Percentiles rank a stretch among this genome's conserved stretches.
Conservation (phyloP, 345 rosid genomes). For the Camelina hispida region DNA sequence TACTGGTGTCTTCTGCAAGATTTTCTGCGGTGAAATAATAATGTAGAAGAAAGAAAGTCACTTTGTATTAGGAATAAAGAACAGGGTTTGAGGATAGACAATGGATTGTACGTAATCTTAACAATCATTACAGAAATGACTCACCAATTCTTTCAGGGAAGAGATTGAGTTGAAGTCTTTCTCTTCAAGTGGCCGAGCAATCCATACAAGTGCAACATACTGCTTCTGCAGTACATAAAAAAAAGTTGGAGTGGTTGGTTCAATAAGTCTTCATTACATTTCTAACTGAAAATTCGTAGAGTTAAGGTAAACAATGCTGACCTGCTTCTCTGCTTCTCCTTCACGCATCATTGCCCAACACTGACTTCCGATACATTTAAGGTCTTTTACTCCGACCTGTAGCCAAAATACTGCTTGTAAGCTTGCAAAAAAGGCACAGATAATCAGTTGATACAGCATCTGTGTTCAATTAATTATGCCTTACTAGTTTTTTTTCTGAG, state of each 20-base stretch:
- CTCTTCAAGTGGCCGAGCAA: constrained; percentile 83
- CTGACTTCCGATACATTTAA: constrained; percentile 65
- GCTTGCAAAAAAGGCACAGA: constrained; percentile 17
- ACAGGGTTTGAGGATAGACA: not conserved
- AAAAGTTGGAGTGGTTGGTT: constrained; percentile 4
- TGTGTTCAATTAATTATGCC: constrained; percentile 32
- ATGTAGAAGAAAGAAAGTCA: not conserved
- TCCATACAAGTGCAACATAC: constrained; percentile 94
- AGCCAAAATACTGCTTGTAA: constrained; percentile 32
- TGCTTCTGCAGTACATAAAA: constrained; percentile 66
- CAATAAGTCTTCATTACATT: constrained; percentile 11
- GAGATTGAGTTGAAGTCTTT: constrained; percentile 60
- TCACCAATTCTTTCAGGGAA: constrained; percentile 70
- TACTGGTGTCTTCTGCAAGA: constrained; percentile 86
- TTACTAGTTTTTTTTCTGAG: constrained; percentile 66
- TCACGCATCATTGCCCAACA: constrained; percentile 94
- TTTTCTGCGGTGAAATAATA: constrained; percentile 52
- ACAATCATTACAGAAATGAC: constrained; percentile 3
- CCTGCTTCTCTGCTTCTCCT: constrained; percentile 99
- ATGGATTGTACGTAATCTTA: not conserved
- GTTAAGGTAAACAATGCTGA: constrained; percentile 17
- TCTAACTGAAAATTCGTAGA: not conserved
- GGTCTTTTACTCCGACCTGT: constrained; percentile 78
- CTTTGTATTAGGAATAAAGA: constrained; percentile 18
- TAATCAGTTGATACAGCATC: not conserved